Conservation (phyloP, 148 eudicot species). For the Spergularia bocconei region DNA sequence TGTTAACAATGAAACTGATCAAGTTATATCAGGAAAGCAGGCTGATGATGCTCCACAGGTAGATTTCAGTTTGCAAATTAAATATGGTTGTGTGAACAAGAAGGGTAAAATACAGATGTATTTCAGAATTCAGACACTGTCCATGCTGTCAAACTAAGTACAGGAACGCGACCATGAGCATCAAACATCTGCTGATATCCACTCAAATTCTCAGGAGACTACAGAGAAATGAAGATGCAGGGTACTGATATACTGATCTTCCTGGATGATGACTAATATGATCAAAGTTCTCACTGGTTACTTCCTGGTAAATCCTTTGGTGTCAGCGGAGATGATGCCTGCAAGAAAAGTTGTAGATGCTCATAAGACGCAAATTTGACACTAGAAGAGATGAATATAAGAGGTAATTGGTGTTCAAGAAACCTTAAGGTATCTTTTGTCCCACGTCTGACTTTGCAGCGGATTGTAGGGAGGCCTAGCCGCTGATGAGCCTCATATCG, state of each 20-base stretch:
- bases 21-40: too few relatives aligned
- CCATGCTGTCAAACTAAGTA: neutral
- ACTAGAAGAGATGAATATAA: neutral
- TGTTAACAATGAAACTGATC: too few relatives aligned
- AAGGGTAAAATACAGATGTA: too few relatives aligned
- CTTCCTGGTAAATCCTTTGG: neutral
- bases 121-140: neutral
- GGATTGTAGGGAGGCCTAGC: constrained; percentile 92
- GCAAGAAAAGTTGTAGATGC: constrained; percentile 22
- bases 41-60: too few relatives aligned
- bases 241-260: neutral
- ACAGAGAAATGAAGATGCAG: too few relatives aligned
- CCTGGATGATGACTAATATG: neutral
- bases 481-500: constrained; percentile 95
- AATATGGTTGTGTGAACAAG: too few relatives aligned
- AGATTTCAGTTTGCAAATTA: too few relatives aligned
- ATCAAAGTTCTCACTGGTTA: neutral
- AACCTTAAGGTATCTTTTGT: constrained; percentile 96
- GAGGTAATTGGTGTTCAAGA: neutral
- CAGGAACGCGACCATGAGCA: neutral
- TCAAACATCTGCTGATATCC: neutral
- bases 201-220: neutral
- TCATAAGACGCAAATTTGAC: neutral
- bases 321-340: constrained; percentile 86
- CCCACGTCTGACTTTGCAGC: constrained; percentile 89